Evolutionary conservation across 371 early-diverging fungal species (phyloP).

Genomic region (Rhizopus sp.): DNA sequence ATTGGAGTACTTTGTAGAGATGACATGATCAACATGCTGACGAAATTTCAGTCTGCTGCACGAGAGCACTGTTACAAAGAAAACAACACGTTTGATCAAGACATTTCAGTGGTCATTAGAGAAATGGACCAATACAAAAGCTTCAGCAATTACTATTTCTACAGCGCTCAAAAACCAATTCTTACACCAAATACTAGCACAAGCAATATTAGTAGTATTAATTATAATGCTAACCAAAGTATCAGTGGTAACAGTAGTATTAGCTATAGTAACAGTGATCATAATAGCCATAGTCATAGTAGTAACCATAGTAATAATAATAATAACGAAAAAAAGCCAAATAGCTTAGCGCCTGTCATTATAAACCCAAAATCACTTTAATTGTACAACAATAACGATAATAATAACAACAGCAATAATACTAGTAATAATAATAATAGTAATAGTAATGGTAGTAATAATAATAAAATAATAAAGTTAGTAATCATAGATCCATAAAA

Average conservation of each 20-base stretch:
- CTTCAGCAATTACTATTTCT: constrained; percentile 28
- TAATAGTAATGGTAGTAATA: no score
- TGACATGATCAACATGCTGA: constrained; percentile 29
- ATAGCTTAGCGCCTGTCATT: constrained; percentile 3
- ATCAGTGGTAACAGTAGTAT: not conserved
- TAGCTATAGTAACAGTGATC: not conserved
- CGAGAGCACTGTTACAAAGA: constrained; percentile 5
- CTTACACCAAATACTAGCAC: not conserved
- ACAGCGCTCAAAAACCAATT: constrained; percentile 27
- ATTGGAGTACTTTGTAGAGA: constrained; percentile 35
- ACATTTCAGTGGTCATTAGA: constrained; percentile 4
- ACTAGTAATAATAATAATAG: no score
- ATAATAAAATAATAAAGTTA: no score
- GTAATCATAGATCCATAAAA: no score
- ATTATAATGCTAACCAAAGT: not conserved
- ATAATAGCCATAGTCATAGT: not conserved
- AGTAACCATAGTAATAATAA: not conserved
- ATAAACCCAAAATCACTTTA: constrained; percentile 17
- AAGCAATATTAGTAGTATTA: not conserved
- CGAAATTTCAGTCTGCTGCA: constrained; percentile 19
- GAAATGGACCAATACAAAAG: constrained; percentile 35
- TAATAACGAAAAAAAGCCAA: not conserved
- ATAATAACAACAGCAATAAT: no score
- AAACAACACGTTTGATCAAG: constrained; percentile 9
- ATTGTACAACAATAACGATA: not conserved